phyloP scores from a whole-genome alignment of 768 basidiomycete genomes.

The Rhizopogon vinicolor region DNA sequence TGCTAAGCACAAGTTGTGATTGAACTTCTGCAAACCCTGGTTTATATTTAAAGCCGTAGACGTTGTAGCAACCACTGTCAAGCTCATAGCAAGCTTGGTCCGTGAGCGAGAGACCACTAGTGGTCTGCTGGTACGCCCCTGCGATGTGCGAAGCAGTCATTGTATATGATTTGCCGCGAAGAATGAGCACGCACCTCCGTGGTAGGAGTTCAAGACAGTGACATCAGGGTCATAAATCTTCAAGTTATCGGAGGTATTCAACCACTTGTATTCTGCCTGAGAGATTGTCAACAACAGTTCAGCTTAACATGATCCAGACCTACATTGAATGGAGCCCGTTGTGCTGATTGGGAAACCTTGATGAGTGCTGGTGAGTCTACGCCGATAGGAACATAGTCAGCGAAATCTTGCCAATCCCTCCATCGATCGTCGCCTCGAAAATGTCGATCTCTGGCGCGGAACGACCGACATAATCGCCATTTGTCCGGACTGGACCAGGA shows the following conservation, averaged over 20 bases:
- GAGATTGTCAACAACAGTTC: not conserved
- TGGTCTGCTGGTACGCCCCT: conserved; percentile 37
- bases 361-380: conserved; percentile 6
- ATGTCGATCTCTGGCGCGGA: conserved; percentile 60
- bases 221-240: conserved; percentile 32
- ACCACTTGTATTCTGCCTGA: conserved; percentile 40
- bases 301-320: conserved; percentile 3
- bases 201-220: conserved; percentile 37
- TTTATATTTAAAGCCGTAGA: conserved; percentile 53
- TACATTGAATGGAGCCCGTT: conserved; percentile 36
- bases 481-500: conserved; percentile 45
- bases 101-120: conserved; percentile 30
- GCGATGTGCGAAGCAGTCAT: not conserved
- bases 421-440: conserved; percentile 43
- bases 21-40: conserved; percentile 24
- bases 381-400: not conserved
- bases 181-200: conserved; percentile 31
- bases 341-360: conserved; percentile 51
- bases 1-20: not conserved
- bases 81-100: conserved; percentile 43
- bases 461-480: conserved; percentile 49
- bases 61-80: conserved; percentile 35
- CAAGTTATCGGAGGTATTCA: conserved; percentile 30
- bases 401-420: conserved; percentile 29
- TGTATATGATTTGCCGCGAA: conserved; percentile 22